phyloP scores from a whole-genome alignment of 768 basidiomycete genomes.

The Serendipita indica region DNA sequence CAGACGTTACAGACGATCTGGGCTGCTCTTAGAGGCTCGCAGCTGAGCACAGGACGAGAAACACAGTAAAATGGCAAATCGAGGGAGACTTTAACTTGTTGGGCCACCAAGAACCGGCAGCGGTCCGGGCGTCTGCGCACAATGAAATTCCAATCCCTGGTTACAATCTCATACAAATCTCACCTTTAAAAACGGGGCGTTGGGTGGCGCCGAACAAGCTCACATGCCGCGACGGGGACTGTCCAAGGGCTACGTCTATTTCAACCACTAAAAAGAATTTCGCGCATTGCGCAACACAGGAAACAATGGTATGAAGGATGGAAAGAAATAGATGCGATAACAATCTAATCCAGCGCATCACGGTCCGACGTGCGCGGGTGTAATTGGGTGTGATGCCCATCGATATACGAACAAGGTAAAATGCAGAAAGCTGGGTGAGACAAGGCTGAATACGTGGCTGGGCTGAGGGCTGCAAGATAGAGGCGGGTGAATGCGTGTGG shows the following conservation, averaged over 20 bases:
- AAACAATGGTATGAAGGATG: background rate
- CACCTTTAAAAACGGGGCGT: no score
- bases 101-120: no score
- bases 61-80: background rate
- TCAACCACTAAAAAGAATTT: no score
- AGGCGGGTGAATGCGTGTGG: background rate
- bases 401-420: background rate
- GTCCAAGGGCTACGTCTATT: no score
- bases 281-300: background rate
- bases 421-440: background rate
- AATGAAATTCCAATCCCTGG: no score
- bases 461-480: background rate
- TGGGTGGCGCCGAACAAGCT: no score
- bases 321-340: background rate
- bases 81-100: no score
- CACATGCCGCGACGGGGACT: no score
- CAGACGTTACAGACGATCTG: conserved; percentile 1
- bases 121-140: no score
- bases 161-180: no score
- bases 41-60: conserved; percentile 1
- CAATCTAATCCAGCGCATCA: background rate
- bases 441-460: background rate
- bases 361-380: background rate
- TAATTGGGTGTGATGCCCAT: background rate
- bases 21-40: background rate